Conservation (phyloP, 257 asterid species). For the Ligustrum vulgare region DNA sequence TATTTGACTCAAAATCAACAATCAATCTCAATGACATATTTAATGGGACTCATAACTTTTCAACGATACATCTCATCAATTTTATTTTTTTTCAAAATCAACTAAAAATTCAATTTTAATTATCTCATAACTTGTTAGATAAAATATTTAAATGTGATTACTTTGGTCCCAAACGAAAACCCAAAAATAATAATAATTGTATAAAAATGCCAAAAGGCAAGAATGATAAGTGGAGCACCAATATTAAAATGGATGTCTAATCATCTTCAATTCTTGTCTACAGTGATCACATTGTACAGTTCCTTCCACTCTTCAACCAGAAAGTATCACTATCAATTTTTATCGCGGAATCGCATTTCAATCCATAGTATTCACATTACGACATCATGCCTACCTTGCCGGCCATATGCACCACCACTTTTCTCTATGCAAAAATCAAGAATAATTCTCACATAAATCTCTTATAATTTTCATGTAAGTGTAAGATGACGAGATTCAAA, state of each 20-base stretch:
- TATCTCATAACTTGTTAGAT: background rate
- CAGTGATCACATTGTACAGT: background rate
- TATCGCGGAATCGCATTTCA: background rate
- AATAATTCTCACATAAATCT: background rate
- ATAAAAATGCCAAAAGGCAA: background rate
- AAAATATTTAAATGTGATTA: background rate
- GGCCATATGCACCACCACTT: background rate
- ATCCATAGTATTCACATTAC: background rate
- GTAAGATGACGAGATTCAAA: background rate
- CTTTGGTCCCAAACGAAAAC: background rate
- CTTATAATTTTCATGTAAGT: too few species aligned
- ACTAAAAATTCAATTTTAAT: too few species aligned
- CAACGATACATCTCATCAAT: too few species aligned
- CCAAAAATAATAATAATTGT: background rate
- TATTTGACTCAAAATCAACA: too few species aligned
- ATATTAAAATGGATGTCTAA: conserved; percentile 1
- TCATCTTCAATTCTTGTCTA: background rate
- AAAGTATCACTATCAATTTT: background rate
- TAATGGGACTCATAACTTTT: too few species aligned
- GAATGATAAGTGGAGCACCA: background rate
- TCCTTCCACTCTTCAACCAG: background rate
- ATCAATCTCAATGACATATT: too few species aligned
- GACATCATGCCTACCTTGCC: background rate
- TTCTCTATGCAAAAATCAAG: background rate
- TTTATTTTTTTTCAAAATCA: too few species aligned